Percentiles rank a stretch among this genome's conserved stretches.
Conservation (phyloP, 768 basidiomycete species). For the Nidularia pulvinata region DNA sequence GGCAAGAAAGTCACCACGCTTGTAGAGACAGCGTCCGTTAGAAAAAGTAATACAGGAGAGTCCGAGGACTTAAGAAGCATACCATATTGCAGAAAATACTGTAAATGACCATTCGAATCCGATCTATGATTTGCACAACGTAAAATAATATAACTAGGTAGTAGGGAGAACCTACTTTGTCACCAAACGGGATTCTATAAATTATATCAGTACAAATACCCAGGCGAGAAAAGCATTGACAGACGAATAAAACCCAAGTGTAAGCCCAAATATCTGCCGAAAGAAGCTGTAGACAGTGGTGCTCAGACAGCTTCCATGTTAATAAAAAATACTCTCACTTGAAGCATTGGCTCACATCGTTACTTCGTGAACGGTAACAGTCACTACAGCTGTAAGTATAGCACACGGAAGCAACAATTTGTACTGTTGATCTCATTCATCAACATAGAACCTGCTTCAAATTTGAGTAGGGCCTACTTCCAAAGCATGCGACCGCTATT, state of each 20-base stretch:
- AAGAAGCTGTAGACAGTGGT: slow-evolving; percentile 20
- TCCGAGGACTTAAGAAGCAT: background rate
- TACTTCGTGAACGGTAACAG: slow-evolving; percentile 31
- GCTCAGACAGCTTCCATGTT: background rate
- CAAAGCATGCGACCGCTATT: slow-evolving; percentile 33
- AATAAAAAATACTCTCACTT: slow-evolving; percentile 19
- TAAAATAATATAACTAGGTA: background rate
- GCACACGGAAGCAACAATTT: slow-evolving; percentile 32
- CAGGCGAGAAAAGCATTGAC: slow-evolving; percentile 1
- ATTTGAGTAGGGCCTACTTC: slow-evolving; percentile 18
- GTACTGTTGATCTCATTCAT: slow-evolving; percentile 15
- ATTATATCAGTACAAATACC: background rate
- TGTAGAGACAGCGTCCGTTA: too few species aligned
- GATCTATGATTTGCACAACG: slow-evolving; percentile 17
- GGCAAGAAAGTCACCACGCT: slow-evolving; percentile 31
- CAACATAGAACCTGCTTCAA: background rate
- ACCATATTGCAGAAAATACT: slow-evolving; percentile 33
- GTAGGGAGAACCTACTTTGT: slow-evolving; percentile 16
- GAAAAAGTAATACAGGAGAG: slow-evolving; percentile 1
- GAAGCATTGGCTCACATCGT: slow-evolving; percentile 36
- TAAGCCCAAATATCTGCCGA: slow-evolving; percentile 32
- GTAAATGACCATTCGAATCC: slow-evolving; percentile 35
- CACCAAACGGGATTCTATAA: slow-evolving; percentile 31
- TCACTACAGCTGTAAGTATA: slow-evolving; percentile 39
- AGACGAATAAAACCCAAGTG: slow-evolving; percentile 36